Base-by-base conservation (phyloP, 1,284 basidiomycete genomes). In the Coniferiporia sulphurascens region DNA sequence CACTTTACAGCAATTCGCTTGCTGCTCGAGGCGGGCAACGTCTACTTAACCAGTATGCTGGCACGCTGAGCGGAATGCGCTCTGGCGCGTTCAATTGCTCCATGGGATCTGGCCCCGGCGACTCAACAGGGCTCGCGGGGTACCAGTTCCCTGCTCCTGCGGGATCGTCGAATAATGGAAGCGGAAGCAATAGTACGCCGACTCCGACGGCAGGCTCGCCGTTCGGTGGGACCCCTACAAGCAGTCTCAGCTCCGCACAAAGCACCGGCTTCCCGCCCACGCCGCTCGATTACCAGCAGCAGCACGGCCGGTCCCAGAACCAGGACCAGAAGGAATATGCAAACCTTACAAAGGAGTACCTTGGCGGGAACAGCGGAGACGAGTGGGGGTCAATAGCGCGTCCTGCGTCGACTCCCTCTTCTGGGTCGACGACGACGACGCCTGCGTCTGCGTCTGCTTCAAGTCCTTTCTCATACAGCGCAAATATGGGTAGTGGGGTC, bases 1-100 rank as follows among this genome's bases (percentile, higher is more conserved):
- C 78, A 50, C 75, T 86, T 55, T 72, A 76, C 67, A 76, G 82
- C 43, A 83, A 85, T 59, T 72, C 70, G 60, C 68, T 76, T 62
- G 65, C 78, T 52, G 58, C 70, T 66, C 60, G 65, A 66, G 41
- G 41, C 41, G 48, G 27, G 5, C 27, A 27, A 27, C 27, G 27
- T 27, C 27, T 27, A 27, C 27, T 27, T 2, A 27, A 27, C 27
- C 27, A 27, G 27, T 27, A 27, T 27, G 27, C 27, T 27, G 27
- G 27, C 27, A 27, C 27, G 3, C 27, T 3, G 27, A 5, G 27
- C 2, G 27, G 27, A 5, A 27, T 27, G 27, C 27, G 27, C 27
- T 27, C 27, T 27, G 5, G 27, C 27, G 27, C 27, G 27, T 27
- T 27, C 27, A 27, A 27, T 27, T 27, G 2, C 27, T 27, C 27